phyloP scores from a whole-genome alignment of 306 rosid genomes.

The Castanopsis chinensis region DNA sequence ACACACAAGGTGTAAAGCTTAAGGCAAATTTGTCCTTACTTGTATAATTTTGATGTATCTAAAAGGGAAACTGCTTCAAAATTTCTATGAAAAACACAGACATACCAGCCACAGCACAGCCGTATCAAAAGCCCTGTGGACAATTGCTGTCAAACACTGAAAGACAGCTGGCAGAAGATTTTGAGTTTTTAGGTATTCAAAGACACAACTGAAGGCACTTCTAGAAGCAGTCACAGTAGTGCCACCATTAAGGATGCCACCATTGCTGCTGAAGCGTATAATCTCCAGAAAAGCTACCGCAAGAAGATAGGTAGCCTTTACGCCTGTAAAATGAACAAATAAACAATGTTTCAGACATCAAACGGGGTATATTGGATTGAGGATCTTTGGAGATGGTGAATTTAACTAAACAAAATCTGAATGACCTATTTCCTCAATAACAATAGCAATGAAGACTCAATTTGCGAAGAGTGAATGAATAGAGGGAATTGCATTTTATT shows the following conservation, averaged over 20 bases:
- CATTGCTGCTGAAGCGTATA: conserved; percentile 94
- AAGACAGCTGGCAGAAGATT: conserved; percentile 94
- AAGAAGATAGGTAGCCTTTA: conserved; percentile 98
- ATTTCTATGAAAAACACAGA: conserved; percentile 20
- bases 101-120: conserved; percentile 91
- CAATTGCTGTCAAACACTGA: conserved; percentile 90
- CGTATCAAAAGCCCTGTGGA: conserved; percentile 87
- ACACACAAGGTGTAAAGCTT: background rate
- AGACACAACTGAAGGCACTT: conserved; percentile 93
- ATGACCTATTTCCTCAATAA: background rate
- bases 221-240: conserved; percentile 54
- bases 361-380: background rate
- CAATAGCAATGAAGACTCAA: background rate
- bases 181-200: conserved; percentile 96
- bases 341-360: conserved; percentile 13
- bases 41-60: too few species aligned
- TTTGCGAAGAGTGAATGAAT: background rate
- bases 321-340: conserved; percentile 55
- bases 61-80: conserved; percentile 14
- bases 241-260: conserved; percentile 91
- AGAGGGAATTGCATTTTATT: conserved; percentile 5
- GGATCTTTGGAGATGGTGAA: background rate
- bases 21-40: background rate
- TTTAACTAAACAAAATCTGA: background rate
- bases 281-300: conserved; percentile 96